Evolutionary conservation across 2,329 filamentous ascomycete species (phyloP), one percentile per base, ranked within the genome.

Genomic region (Sclerotiophoma versabilis): DNA sequence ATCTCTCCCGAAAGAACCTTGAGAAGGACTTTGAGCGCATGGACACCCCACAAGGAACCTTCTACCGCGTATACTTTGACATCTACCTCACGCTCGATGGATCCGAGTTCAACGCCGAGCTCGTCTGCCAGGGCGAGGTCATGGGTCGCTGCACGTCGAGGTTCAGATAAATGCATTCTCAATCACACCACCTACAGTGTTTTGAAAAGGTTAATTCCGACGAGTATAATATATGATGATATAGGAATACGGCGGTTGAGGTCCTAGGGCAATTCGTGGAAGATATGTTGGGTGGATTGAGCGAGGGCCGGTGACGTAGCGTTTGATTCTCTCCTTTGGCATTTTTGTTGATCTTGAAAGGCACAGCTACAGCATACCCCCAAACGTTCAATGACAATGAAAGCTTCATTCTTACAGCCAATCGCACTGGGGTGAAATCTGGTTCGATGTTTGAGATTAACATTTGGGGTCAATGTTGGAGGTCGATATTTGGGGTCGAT

Each of bases 1-100:
- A 99, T 74, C 83, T 99, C 52, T 97, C 93, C 42, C 89, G 93
- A 68, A 99, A 98, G 84, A 98, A 98, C 75, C 87, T 99, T 11
- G 95, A 99, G 77, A 98, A 97, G 79, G 95, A 99, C 76, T 99
- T 99, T 71, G 95, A 99, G 79, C 88, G 95, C 73, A 98, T 98
- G 95, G 95, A 98, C 75, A 98, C 95, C 1, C 93, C 95, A 5
- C 93, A 99, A 76, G 95, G 95, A 74, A 65, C 85, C 79, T 66
- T 89, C 25, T 78, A 83, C 66, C 78, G 83, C 45, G 87, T 92
- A 45, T 90, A 90, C 76, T 80, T 80, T 62, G 90, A 93, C 69
- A 84, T 93, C 71, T 89, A 77, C 77, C 77, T 99, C 62, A 98
- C 95, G 0, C 87, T 99, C 14, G 95, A 99, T 71, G 95, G 95